Conservation (phyloP, 2,329 filamentous ascomycete genomes). For the Triangularia verruculosa region DNA sequence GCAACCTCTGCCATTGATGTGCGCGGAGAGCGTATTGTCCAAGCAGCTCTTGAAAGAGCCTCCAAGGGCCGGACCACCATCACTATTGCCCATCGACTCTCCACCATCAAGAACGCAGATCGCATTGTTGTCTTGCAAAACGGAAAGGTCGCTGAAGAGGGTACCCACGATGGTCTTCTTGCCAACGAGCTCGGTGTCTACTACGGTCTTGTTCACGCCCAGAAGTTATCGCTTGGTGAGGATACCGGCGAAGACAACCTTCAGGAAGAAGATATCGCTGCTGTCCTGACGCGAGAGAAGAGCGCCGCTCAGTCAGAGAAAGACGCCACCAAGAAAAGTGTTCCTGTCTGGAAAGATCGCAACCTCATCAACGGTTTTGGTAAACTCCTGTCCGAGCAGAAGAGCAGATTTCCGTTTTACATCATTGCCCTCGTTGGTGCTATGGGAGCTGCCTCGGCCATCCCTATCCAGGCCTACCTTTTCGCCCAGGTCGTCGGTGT, state of each 20-base stretch:
- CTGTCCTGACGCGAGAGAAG: slow-evolving; percentile 44
- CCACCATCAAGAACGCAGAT: slow-evolving; percentile 74
- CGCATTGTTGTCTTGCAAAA: slow-evolving; percentile 73
- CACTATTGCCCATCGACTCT: slow-evolving; percentile 72
- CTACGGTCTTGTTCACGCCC: slow-evolving; percentile 62
- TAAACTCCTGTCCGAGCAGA: slow-evolving; percentile 55
- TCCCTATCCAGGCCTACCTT: slow-evolving; percentile 53
- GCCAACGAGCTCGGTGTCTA: slow-evolving; percentile 58
- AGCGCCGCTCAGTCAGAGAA: slow-evolving; percentile 41
- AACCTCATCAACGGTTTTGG: slow-evolving; percentile 54
- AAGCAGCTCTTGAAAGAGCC: slow-evolving; percentile 65
- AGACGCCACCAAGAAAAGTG: slow-evolving; percentile 26
- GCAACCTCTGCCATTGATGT: slow-evolving; percentile 69
- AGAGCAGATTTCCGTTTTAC: slow-evolving; percentile 49
- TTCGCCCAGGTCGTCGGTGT: slow-evolving; percentile 53
- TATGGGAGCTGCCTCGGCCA: slow-evolving; percentile 42
- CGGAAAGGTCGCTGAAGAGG: slow-evolving; percentile 69
- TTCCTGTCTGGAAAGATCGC: slow-evolving; percentile 33
- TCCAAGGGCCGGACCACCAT: slow-evolving; percentile 63
- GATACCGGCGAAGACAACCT: slow-evolving; percentile 37
- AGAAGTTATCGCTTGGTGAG: slow-evolving; percentile 55
- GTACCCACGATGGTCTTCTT: slow-evolving; percentile 71
- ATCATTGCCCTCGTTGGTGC: slow-evolving; percentile 47
- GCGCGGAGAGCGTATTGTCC: slow-evolving; percentile 51
- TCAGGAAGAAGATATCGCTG: slow-evolving; percentile 40